These are phyloP conservation scores for Porogramme epimiltina DNA, from an alignment of 1,284 basidiomycete genomes.

Conservation along the genomic window DNA sequence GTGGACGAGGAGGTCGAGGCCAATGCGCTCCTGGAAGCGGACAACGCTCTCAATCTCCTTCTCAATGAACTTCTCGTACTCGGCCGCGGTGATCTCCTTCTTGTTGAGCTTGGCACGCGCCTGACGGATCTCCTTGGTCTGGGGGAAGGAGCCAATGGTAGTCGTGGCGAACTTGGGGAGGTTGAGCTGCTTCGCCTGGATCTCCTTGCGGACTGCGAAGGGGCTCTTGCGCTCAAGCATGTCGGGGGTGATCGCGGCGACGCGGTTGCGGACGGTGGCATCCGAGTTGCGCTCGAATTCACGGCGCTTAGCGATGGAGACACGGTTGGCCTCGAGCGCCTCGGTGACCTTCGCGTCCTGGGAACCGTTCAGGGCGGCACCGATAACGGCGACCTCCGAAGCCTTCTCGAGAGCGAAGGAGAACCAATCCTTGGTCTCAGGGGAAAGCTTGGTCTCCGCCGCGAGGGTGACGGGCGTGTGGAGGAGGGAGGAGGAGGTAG, in stretches of 20 bases:
- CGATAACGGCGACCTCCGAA: constrained; percentile 87
- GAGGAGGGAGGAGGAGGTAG: constrained; percentile 96
- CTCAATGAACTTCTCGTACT: constrained; percentile 99
- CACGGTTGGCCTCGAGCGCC: constrained; percentile 86
- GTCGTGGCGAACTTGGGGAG: constrained; percentile 99
- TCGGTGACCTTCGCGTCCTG: constrained; percentile 72
- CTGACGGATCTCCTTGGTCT: constrained; percentile 99
- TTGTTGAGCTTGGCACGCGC: constrained; percentile 96
- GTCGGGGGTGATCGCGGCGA: constrained; percentile 88
- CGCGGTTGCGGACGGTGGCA: constrained; percentile 94
- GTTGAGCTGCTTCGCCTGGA: constrained; percentile 88
- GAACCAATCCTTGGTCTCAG: constrained; percentile 97
- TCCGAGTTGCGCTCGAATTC: constrained; percentile 96
- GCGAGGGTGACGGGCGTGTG: constrained; percentile 97
- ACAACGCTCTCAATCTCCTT: constrained; percentile 96
- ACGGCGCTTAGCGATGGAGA: constrained; percentile 93
- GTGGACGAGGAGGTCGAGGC: constrained; percentile 97
- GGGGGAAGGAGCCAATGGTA: constrained; percentile 98
- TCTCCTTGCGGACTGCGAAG: constrained; percentile 87
- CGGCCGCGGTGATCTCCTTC: constrained; percentile 82
- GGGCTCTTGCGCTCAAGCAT: constrained; percentile 90
- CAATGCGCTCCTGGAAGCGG: constrained; percentile 95
- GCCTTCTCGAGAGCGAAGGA: constrained; percentile 99
- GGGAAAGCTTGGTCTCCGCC: constrained; percentile 90
- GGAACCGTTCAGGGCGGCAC: constrained; percentile 80